Percentiles rank a stretch among this genome's conserved stretches.
Conservation (phyloP, 2,329 filamentous ascomycete species). For the Coniochaeta pulveracea region DNA sequence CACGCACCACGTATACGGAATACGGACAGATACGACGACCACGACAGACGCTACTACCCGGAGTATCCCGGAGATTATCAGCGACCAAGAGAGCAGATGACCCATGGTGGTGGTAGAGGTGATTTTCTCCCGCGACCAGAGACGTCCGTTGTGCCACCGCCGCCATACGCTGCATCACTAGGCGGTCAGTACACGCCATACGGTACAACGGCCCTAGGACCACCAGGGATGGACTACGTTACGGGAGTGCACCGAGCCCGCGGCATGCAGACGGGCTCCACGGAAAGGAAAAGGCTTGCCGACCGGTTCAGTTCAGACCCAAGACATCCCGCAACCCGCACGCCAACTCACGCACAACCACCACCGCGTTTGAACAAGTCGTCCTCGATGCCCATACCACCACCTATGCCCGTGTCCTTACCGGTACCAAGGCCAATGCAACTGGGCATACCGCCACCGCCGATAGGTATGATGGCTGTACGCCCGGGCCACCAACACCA, state of each 20-base stretch:
- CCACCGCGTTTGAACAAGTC: constrained; percentile 1
- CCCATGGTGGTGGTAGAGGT: too few relatives aligned
- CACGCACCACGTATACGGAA: constrained; percentile 23
- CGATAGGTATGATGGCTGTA: constrained; percentile 1
- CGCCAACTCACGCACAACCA: constrained; percentile 7
- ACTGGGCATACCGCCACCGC: constrained; percentile 3
- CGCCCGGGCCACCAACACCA: constrained; percentile 7
- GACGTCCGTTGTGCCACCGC: constrained; percentile 22
- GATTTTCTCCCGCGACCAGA: too few relatives aligned
- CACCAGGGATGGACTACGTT: constrained; percentile 28
- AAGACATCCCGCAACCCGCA: constrained; percentile 19
- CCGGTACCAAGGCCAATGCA: constrained; percentile 1
- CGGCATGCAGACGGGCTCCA: constrained; percentile 27
- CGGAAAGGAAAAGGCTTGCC: constrained; percentile 38
- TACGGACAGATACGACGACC: constrained; percentile 20
- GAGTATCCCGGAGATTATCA: constrained; percentile 29
- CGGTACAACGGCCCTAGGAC: constrained; percentile 21
- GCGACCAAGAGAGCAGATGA: constrained; percentile 23
- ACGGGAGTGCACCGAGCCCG: constrained; percentile 30
- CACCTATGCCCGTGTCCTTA: not conserved
- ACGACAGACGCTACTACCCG: too few relatives aligned
- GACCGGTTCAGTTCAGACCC: constrained; percentile 35
- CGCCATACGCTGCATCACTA: constrained; percentile 10
- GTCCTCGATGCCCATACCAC: constrained; percentile 1
- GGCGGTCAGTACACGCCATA: constrained; percentile 16